Evolutionary conservation across 805 yeast genomes (phyloP).

Genomic region (Tetrapisispora phaffii): DNA sequence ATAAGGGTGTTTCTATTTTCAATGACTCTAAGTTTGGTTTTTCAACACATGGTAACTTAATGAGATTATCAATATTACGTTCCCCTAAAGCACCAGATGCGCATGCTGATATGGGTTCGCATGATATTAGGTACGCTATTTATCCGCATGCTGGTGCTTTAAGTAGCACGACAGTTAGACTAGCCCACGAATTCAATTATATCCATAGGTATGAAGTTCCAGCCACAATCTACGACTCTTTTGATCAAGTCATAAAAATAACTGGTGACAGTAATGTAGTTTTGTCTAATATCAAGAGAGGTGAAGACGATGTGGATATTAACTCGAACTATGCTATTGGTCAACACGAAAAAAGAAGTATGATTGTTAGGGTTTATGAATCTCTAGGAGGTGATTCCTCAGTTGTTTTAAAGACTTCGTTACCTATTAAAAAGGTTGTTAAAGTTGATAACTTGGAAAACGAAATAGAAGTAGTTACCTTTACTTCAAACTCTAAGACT

Average conservation of each 20-base stretch:
- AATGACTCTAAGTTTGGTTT: conserved; percentile 89
- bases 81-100: conserved; percentile 94
- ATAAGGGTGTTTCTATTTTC: conserved; percentile 77
- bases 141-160: conserved; percentile 72
- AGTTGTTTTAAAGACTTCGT: conserved; percentile 41
- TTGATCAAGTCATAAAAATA: conserved; percentile 28
- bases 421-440: conserved; percentile 38
- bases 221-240: conserved; percentile 5
- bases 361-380: conserved; percentile 74
- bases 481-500: conserved; percentile 18
- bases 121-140: conserved; percentile 71
- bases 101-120: conserved; percentile 86
- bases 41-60: conserved; percentile 82
- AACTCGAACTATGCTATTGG: conserved; percentile 38
- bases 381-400: conserved; percentile 69
- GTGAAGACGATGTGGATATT: conserved; percentile 66
- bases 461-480: conserved; percentile 36
- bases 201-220: conserved; percentile 20
- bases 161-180: conserved; percentile 52
- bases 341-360: conserved; percentile 37
- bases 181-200: conserved; percentile 76
- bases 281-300: conserved; percentile 72
- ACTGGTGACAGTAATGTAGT: conserved; percentile 52
- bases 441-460: conserved; percentile 51
- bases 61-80: conserved; percentile 78